Base-by-base conservation (phyloP, 2,329 filamentous ascomycete genomes). In the Magnaporthiopsis incrustans region DNA sequence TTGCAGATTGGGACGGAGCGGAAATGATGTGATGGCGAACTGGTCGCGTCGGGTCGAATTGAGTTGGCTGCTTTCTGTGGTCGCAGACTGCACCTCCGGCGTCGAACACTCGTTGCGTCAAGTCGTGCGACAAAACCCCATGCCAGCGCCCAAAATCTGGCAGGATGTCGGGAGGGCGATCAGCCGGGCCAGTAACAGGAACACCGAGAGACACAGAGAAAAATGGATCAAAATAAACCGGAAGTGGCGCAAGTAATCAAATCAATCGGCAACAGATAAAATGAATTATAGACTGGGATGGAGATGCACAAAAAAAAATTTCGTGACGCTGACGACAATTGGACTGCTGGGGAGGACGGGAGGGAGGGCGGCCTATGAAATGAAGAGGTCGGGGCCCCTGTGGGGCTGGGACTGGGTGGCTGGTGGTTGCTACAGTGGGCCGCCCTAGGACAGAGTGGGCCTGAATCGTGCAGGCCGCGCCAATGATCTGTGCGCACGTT, bases 321-420 rank as follows among this genome's bases (percentile, higher is more conserved):
- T 60, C 22, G 58, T 38, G 58, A 60, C 58, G 58, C n/a, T 35
- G 6, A 32, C 44, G 22, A 53, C 44, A 53, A n/a, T n/a, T n/a
- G 44, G 26, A 32, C 12, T 59, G 26, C 26, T 27, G 11, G 5
- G 14, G 57, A 30, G 57, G n/a, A 60, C 14, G 22, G 25, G 7
- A 60, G 15, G 3, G 4, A 12, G 4, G 18, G 2, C 25, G 12
- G 18, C 44, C 18, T 1, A 33, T 27, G 32, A 38, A 60, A 4
- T 60, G 18, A 27, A 60, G 30, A 38, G 30, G 58, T 38, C 5
- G 30, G 58, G 58, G 58, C 22, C 14, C 15, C 12, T 30, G 30
- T 59, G 58, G 58, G 35, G 15, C 58, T 38, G 58, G 58, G 58
- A n/a, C 27, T 18, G 58, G 22, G 58, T 60, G 58, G 58, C 22